Evolutionary conservation across 31 red algal genomes (phyloP).

Genomic region (Odonthalia washingtoniensis): DNA sequence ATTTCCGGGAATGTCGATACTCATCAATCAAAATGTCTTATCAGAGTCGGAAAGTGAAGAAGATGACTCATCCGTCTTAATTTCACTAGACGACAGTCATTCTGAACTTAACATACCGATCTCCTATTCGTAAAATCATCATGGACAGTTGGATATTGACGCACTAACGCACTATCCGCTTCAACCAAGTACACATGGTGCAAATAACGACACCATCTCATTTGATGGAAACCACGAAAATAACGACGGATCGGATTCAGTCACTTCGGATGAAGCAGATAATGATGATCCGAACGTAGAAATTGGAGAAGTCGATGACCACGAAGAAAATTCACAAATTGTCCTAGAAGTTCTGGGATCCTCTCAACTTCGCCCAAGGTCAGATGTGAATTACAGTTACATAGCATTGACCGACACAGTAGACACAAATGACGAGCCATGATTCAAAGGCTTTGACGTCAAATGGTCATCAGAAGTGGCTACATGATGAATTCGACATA

Average conservation of each 20-base stretch:
- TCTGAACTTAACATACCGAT: not conserved
- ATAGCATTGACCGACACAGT: not conserved
- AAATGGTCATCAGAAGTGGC: not conserved
- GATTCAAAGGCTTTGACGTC: conserved; percentile 11
- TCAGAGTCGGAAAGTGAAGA: not conserved
- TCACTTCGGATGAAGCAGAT: not conserved
- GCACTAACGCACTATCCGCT: not conserved
- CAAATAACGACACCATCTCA: not conserved
- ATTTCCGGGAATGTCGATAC: conserved; percentile 20
- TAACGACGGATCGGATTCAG: not conserved
- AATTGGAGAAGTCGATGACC: not conserved
- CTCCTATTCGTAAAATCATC: not conserved
- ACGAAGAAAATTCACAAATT: not conserved
- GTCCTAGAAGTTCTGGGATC: not conserved
- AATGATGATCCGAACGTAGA: not conserved
- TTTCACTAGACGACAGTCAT: not conserved
- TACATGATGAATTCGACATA: conserved; percentile 29
- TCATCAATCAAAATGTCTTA: not conserved
- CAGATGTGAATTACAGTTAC: not conserved
- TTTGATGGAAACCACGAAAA: not conserved
- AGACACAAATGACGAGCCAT: conserved; percentile 25
- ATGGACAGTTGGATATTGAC: not conserved
- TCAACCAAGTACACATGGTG: not conserved
- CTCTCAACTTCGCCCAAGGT: not conserved
- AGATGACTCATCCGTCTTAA: not conserved